Conservation (phyloP, 164 flowering plant species). For the Magnolia officinalis region DNA sequence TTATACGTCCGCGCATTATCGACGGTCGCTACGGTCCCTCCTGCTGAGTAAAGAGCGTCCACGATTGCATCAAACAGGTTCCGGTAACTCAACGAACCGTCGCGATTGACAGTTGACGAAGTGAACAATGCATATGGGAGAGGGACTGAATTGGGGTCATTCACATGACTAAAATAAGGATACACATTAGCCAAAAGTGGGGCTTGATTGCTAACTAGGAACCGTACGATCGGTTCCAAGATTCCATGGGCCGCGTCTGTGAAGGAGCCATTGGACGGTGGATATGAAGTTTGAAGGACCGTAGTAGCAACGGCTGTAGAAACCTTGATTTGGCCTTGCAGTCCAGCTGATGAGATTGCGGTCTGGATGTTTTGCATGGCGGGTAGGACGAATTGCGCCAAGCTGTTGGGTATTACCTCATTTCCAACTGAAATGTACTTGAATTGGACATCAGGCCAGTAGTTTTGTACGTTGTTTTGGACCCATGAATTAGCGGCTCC, state of each 20-base stretch:
- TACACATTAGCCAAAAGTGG: constrained; percentile 41
- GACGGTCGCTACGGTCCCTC: constrained; percentile 7
- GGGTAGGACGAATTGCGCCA: constrained; percentile 29
- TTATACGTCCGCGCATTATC: constrained; percentile 20
- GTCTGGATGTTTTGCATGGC: constrained; percentile 32
- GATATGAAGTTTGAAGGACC: constrained; percentile 19
- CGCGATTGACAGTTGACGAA: constrained; percentile 9
- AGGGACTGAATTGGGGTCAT: constrained; percentile 1
- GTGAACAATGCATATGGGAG: constrained; percentile 38
- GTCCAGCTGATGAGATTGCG: constrained; percentile 26
- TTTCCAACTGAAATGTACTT: constrained; percentile 49
- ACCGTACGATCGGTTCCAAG: constrained; percentile 22
- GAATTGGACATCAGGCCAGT: constrained; percentile 29
- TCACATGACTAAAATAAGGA: constrained; percentile 29
- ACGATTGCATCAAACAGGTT: constrained; percentile 34
- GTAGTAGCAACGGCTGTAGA: constrained; percentile 20
- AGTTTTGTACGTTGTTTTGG: constrained; percentile 21
- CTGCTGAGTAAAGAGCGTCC: constrained; percentile 26
- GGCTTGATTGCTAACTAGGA: constrained; percentile 13
- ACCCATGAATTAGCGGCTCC: constrained; percentile 38
- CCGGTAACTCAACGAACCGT: constrained; percentile 22
- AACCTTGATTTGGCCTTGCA: constrained; percentile 27
- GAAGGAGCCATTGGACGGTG: constrained; percentile 34
- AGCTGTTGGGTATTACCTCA: constrained; percentile 32
- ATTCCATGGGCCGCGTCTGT: not conserved